Evolutionary conservation across 208 protist genomes (phyloP), one percentile per base, ranked within the genome.

Genomic region (Wallacemonas sp.): DNA sequence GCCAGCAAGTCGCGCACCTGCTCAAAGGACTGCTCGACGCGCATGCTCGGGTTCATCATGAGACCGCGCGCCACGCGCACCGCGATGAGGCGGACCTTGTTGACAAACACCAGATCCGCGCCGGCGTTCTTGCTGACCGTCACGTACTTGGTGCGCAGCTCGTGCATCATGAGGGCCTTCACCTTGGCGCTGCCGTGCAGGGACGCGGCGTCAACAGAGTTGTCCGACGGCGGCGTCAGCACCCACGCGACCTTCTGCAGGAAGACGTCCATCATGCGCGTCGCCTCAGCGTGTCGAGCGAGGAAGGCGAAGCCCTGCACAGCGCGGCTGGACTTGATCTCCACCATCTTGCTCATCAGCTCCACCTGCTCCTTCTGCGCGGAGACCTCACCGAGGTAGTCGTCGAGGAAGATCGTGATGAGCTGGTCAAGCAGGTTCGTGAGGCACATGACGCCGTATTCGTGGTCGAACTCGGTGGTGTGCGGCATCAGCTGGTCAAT

Each of bases 311-410:
- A 94, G 26, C 92, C 92, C 39, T 97, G 89, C 49, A 93, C 48
- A 1, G 90, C 72, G 55, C 86, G 81, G 76, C 89, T 94, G 41
- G 75, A 74, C 78, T 97, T 97, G 29, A 94, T 84, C 70, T 97
- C 89, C 3, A 90, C 72, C 89, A 97, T 97, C 32, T 81, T 95
- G 70, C 86, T 94, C 86, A 94, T 94, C 41, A 97, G 65, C 73
- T 97, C 92, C 63, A 89, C 83, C 74, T 93, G 86, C 74, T 94
- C 86, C 77, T 97, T 97, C 72, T 97, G 87, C 59, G 77, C 68
- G 7, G 89, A 87, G 0, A 93, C 75, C 64, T 93, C 89, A 16
- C 89, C 92, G 45, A 97, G 90, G 81, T 97, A 96, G 86, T 95
- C 92, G 66, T 96, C 92, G 10, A 96, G 70, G 64, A 96, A 91